Evolutionary conservation across 2,329 filamentous ascomycete genomes (phyloP), one percentile per base, ranked within the genome.

Genomic region (Tricladium varicosporioides): DNA sequence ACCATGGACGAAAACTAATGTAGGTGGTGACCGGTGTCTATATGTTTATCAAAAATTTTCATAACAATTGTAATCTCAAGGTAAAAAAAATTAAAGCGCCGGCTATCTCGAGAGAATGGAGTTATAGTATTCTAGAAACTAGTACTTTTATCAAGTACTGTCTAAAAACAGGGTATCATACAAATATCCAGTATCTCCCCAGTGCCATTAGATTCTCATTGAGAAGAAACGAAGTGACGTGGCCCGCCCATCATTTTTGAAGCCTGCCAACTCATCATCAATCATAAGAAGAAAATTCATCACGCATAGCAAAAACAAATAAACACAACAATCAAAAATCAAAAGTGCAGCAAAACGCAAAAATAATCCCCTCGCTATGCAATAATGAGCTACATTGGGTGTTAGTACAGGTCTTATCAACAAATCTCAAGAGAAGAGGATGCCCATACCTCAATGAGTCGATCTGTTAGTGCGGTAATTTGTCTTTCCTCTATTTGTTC

Each of bases 401-500:
- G 32, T 58, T 47, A 53, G 56, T 46, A 16, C 1, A 14, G 19
- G 14, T 13, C 5, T 46, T n/a, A 10, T 40, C 14, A 49, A 22
- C 10, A 36, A 22, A 15, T n/a, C 13, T 33, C 22, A 40, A 10
- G 10, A 40, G 15, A 18, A 13, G 40, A 42, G n/a, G 42, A 22
- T 11, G 19, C 14, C 18, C 66, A 51, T 63, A 68, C 67, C 63
- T 69, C 67, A 50, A 69, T 69, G 18, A 69, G 63, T 46, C 58
- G 60, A 48, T 69, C 67, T 18, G 67, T 69, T 32, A 69, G 54
- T 44, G 58, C 56, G 44, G 65, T 70, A 51, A 69, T 68, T 48
- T 71, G 66, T 46, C 67, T 67, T 18, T 70, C 68, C 36, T 40
- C 36, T 4, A n/a, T 40, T 19, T 67, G 63, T 18, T 70, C 67